Evolutionary conservation across 495 filamentous ascomycete genomes (phyloP).

Genomic region (Talaromyces wortmannii): DNA sequence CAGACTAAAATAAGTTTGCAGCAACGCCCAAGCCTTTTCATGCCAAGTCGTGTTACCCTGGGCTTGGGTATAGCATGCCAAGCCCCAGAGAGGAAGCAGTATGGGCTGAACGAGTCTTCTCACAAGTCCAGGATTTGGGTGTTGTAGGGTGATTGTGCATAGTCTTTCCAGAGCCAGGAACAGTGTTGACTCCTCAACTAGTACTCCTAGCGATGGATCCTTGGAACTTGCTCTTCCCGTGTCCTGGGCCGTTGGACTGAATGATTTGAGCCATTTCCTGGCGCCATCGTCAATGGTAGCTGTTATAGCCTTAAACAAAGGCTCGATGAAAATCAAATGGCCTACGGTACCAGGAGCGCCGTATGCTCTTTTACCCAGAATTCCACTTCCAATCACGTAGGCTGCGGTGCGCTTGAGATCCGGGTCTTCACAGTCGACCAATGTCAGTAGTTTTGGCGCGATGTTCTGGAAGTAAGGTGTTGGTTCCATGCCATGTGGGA

Average conservation of each 20-base stretch:
- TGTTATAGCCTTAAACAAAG: slow-evolving; percentile 55
- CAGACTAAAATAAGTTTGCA: slow-evolving; percentile 43
- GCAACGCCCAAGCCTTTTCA: slow-evolving; percentile 22
- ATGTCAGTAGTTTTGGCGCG: slow-evolving; percentile 56
- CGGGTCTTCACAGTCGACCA: slow-evolving; percentile 59
- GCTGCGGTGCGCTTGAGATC: slow-evolving; percentile 62
- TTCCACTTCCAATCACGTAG: slow-evolving; percentile 68
- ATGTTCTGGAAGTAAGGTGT: slow-evolving; percentile 55
- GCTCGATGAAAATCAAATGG: slow-evolving; percentile 61
- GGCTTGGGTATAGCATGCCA: slow-evolving; percentile 48
- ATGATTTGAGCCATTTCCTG: slow-evolving; percentile 15
- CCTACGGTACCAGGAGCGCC: slow-evolving; percentile 65
- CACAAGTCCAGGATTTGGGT: slow-evolving; percentile 67
- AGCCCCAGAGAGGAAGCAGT: slow-evolving; percentile 62
- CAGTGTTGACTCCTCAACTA: slow-evolving; percentile 19
- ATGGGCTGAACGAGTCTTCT: slow-evolving; percentile 61
- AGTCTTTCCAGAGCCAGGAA: slow-evolving; percentile 48
- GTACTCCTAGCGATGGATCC: not conserved
- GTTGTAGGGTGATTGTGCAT: slow-evolving; percentile 50
- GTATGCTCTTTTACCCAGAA: slow-evolving; percentile 57
- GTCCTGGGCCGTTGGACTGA: slow-evolving; percentile 4
- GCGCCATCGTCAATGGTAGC: slow-evolving; percentile 35
- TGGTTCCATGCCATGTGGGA: slow-evolving; percentile 51
- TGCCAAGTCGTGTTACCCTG: slow-evolving; percentile 18
- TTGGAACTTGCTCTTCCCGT: not conserved